These are phyloP conservation scores for Fraxinus floribunda DNA, from an alignment of 305 asterid genomes.

Conservation along the genomic window DNA sequence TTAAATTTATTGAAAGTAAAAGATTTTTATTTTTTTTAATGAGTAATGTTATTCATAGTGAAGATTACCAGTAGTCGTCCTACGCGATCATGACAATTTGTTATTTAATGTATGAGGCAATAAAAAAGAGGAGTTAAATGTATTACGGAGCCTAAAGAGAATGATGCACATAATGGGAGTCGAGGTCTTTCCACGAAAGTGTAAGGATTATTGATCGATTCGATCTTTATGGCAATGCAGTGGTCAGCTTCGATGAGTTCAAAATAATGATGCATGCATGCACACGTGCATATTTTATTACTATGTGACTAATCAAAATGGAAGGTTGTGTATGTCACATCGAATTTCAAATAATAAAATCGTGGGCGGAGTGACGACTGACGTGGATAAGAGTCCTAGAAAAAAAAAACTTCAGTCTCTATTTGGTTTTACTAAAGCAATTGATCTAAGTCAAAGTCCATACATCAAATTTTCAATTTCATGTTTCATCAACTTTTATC, in stretches of 20 bases:
- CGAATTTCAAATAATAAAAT: neutral
- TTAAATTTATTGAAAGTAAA: neutral
- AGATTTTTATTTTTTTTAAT: too few species aligned
- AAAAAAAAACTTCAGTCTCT: too few species aligned
- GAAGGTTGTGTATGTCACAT: neutral
- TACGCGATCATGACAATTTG: too few species aligned
- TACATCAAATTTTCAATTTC: too few species aligned
- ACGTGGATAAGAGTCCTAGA: neutral
- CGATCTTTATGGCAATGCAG: slow-evolving; percentile 15
- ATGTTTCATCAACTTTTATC: too few species aligned
- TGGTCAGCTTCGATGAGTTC: slow-evolving; percentile 19
- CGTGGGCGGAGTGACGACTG: neutral
- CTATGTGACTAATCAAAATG: neutral
- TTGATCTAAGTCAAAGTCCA: too few species aligned
- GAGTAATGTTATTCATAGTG: too few species aligned
- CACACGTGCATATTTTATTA: neutral
- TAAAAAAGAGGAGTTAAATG: neutral
- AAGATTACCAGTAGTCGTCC: too few species aligned
- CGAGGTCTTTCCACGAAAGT: slow-evolving; percentile 11
- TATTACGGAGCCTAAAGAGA: neutral
- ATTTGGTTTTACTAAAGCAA: too few species aligned
- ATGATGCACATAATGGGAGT: neutral
- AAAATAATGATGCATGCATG: neutral
- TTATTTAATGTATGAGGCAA: too few species aligned
- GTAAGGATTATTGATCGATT: neutral